Evolutionary conservation across 352 stramenopile species (phyloP).

Genomic region (Phytopythium cucurbitacearum): DNA sequence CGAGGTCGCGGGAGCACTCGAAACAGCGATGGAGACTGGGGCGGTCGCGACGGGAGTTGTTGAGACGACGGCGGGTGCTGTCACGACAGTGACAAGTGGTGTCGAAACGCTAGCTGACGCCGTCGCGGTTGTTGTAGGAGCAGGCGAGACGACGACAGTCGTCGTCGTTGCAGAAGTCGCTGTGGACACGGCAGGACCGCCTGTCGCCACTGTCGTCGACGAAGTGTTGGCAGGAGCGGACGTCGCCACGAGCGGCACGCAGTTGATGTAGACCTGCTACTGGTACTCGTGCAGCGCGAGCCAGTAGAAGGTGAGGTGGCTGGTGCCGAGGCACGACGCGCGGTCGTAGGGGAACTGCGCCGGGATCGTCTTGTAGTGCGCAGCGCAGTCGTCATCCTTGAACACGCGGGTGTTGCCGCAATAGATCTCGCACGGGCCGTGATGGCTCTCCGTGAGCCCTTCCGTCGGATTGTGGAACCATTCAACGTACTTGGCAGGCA

Average conservation of each 20-base stretch:
- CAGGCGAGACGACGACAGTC: neutral
- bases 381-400: conserved; percentile 20
- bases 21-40: no score
- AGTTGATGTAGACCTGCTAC: conserved; percentile 38
- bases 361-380: conserved; percentile 8
- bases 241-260: conserved; percentile 8
- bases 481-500: conserved; percentile 24
- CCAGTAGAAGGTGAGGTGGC: conserved; percentile 19
- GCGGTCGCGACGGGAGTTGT: no score
- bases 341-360: conserved; percentile 19
- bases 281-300: conserved; percentile 19
- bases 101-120: conserved; percentile 2
- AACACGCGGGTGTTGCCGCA: conserved; percentile 25
- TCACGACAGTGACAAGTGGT: no score
- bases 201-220: conserved; percentile 15
- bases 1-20: no score
- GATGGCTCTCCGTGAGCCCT: conserved; percentile 13
- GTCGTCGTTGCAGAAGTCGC: conserved; percentile 1
- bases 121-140: conserved; percentile 1
- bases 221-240: conserved; percentile 18
- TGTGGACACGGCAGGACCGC: conserved; percentile 11
- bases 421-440: conserved; percentile 26
- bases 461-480: conserved; percentile 5
- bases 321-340: conserved; percentile 20
- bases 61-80: no score